Evolutionary conservation across 352 stramenopile species (phyloP), one percentile per base, ranked within the genome.

Genomic region (Phytophthora niederhauseri): DNA sequence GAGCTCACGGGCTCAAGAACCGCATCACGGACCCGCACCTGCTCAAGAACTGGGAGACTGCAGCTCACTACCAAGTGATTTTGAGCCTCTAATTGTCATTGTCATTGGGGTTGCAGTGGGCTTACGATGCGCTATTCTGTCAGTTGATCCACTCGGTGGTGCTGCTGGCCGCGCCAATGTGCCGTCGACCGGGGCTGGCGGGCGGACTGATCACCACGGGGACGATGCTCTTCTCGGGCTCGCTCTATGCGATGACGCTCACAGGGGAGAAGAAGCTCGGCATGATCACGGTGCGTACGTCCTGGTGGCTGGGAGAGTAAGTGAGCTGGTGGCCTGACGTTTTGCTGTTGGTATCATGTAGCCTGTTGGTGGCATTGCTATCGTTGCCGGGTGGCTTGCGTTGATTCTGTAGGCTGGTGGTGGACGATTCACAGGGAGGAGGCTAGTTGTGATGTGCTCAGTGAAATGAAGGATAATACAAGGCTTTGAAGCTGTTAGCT

Each of bases 21-120:
- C 76, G 66, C 38, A 76, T 94, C 31, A 91, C 82, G 63, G 85
- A 96, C 56, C 83, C 85, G 24, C 83, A 91, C 64, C 76, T 94
- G 66, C 71, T 94, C 65, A 94, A 96, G 78, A 94, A 84, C 66
- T 96, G 88, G 88, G 84, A 93, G 62, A 94, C 86, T 0, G 88
- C 85, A 1, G 77, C 88, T 0, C 82, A 94, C 31, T 96, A 96
- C 65, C 88, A 96, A n/a, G 19, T 68, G 3, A 14, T 49, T 19
- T n/a, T n/a, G n/a, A 49, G 17, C 41, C 36, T 43, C 36, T 49
- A 19, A 49, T 14, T 49, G 41, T 34, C 30, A 34, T 34, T 34
- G 30, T 3, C 41, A 11, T 5, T 20, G 41, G 41, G n/a, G 41
- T 22, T 22, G 41, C n/a, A 22, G 30, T 49, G 6, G 19, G 6